Evolutionary conservation across 2,329 filamentous ascomycete species (phyloP), one percentile per base, ranked within the genome.

Genomic region (Lachnellula suecica): DNA sequence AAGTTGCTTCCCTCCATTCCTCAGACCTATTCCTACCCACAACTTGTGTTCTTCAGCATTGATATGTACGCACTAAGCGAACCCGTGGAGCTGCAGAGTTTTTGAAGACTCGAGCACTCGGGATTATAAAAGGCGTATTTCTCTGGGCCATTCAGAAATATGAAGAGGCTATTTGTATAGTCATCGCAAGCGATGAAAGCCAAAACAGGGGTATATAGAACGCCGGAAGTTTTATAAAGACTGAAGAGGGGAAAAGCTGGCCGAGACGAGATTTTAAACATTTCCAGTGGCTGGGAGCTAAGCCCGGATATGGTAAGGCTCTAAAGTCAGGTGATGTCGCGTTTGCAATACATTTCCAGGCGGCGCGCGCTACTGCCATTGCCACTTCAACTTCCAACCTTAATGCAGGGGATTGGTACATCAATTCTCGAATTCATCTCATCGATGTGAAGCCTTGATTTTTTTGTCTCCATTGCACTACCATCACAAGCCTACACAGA

Each of bases 121-220:
- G 61, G 60, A 66, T 66, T 66, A 63, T 64, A 63, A 66, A 66
- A 63, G 63, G 60, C 59, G 52, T 49, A 35, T 63, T 52, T 13
- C 29, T 65, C 63, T 66, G 46, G 59, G 61, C 54, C 47, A 56
- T 60, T 60, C 62, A 53, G 50, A 47, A 65, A 65, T 65, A 53
- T 64, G 58, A 61, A 54, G 49, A 59, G 56, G 62, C 62, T 62
- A 64, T 52, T 20, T 47, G 42, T 49, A 54, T 43, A 47, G 54
- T 53, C 60, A 59, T 54, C 56, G 56, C 37, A 57, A 47, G 35
- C 53, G 58, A 59, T 56, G 57, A 49, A 24, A 62, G 62, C 62
- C 60, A 63, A 52, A 50, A 54, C 60, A 64, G 51, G 59, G 60
- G 63, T 64, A 62, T 61, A 54, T 60, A 58, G 62, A 63, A 62